These are phyloP conservation scores for Lunularia cruciata DNA, from an alignment of 225 moss, liverwort and hornwort species.

Conservation along the genomic window DNA sequence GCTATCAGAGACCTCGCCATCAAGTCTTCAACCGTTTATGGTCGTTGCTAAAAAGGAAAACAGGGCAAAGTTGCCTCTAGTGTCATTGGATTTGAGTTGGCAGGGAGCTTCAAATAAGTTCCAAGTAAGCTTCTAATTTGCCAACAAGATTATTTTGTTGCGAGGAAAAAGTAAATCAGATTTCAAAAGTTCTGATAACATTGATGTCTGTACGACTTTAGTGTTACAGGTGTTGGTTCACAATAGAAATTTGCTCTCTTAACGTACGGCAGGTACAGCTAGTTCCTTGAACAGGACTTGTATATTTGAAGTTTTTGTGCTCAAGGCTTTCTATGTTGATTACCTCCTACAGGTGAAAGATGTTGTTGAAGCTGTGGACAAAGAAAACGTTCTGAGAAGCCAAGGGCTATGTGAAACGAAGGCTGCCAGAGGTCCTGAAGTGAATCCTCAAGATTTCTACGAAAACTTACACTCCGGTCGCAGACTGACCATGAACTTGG, in stretches of 20 bases:
- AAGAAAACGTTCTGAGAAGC: constrained; percentile 61
- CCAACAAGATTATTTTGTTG: neutral
- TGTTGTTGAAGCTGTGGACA: constrained; percentile 52
- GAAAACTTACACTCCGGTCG: constrained; percentile 64
- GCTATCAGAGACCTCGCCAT: constrained; percentile 40
- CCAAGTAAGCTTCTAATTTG: constrained; percentile 30
- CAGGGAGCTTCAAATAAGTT: constrained; percentile 26
- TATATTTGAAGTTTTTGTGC: too few relatives aligned
- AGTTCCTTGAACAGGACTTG: too few relatives aligned
- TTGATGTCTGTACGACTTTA: too few relatives aligned
- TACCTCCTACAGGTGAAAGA: constrained; percentile 52
- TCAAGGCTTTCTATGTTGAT: neutral
- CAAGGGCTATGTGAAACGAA: constrained; percentile 31
- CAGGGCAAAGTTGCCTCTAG: constrained; percentile 44
- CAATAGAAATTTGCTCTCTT: too few relatives aligned
- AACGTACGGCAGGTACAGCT: too few relatives aligned
- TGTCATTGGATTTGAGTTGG: constrained; percentile 45
- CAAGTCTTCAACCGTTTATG: constrained; percentile 63
- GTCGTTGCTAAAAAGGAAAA: constrained; percentile 58
- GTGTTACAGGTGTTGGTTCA: too few relatives aligned
- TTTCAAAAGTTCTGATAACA: too few relatives aligned
- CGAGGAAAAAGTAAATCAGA: too few relatives aligned
- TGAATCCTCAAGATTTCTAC: constrained; percentile 47
- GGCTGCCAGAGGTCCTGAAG: constrained; percentile 19
- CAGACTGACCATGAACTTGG: constrained; percentile 54